These are phyloP conservation scores for Chaetomiaceae sp. DNA, from an alignment of 2,329 filamentous ascomycete genomes.

Conservation along the genomic window DNA sequence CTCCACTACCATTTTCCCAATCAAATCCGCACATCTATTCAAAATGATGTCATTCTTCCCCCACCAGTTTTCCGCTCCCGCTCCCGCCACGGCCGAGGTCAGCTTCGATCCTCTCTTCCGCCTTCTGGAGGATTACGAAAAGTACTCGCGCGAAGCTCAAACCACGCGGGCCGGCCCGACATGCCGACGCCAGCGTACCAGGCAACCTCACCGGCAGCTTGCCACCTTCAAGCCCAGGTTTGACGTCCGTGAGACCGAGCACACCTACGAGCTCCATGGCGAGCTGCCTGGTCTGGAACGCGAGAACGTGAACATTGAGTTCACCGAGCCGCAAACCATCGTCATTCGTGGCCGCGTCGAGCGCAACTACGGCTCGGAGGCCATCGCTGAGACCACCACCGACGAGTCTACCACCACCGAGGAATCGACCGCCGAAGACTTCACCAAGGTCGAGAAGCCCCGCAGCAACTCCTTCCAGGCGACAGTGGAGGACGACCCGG, in stretches of 20 bases:
- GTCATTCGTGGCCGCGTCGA: constrained; percentile 67
- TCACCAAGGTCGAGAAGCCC: background rate
- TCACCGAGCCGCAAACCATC: constrained; percentile 70
- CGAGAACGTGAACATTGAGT: constrained; percentile 72
- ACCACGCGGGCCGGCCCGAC: constrained; percentile 20
- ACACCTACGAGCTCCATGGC: constrained; percentile 71
- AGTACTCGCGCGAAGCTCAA: constrained; percentile 43
- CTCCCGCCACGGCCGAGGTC: constrained; percentile 30
- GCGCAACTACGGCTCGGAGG: constrained; percentile 44
- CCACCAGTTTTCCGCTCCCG: constrained; percentile 29
- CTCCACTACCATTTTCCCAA: background rate
- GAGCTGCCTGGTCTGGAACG: constrained; percentile 73
- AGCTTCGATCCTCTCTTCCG: constrained; percentile 59
- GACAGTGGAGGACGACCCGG: constrained; percentile 61
- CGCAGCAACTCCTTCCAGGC: constrained; percentile 44
- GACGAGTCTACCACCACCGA: background rate
- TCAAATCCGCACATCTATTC: background rate
- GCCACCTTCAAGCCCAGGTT: constrained; percentile 66
- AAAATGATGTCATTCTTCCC: constrained; percentile 59
- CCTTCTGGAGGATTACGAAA: constrained; percentile 59
- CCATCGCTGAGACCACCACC: constrained; percentile 27
- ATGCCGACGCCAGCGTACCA: constrained; percentile 16
- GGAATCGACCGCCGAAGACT: background rate
- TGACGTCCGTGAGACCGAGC: constrained; percentile 67
- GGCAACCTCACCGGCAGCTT: constrained; percentile 19